These are phyloP conservation scores for Synchytrium microbalum DNA, from an alignment of 371 early-diverging fungal species.

Conservation along the genomic window DNA sequence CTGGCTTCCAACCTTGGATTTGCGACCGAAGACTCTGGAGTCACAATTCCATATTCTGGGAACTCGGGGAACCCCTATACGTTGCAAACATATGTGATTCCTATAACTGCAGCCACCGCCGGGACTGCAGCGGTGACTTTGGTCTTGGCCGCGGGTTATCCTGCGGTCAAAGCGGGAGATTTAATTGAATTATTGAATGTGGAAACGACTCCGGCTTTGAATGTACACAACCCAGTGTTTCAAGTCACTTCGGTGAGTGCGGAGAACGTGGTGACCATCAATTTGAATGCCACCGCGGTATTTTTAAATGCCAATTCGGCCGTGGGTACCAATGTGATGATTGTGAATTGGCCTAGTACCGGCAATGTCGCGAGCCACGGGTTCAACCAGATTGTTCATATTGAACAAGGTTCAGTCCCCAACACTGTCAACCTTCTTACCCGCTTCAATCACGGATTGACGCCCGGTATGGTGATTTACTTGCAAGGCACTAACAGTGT, in stretches of 20 bases:
- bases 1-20: background rate
- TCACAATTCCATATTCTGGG: background rate
- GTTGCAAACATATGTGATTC: no score
- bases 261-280: background rate
- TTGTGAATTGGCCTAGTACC: background rate
- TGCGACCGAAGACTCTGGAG: background rate
- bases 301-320: background rate
- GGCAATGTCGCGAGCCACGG: background rate
- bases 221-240: background rate
- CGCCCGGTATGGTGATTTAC: background rate
- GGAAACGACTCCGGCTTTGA: background rate
- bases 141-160: background rate
- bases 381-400: slow-evolving; percentile 3
- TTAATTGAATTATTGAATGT: slow-evolving; percentile 1
- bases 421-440: background rate
- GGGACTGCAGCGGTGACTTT: background rate
- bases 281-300: no score
- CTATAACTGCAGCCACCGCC: background rate
- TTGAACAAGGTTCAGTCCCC: background rate
- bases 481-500: background rate
- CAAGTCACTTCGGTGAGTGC: background rate
- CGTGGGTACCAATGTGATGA: background rate
- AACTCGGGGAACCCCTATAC: background rate
- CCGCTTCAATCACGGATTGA: background rate
- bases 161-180: background rate